Conservation (phyloP, 202 grass and related monocot genomes). For the Carex arenaria region DNA sequence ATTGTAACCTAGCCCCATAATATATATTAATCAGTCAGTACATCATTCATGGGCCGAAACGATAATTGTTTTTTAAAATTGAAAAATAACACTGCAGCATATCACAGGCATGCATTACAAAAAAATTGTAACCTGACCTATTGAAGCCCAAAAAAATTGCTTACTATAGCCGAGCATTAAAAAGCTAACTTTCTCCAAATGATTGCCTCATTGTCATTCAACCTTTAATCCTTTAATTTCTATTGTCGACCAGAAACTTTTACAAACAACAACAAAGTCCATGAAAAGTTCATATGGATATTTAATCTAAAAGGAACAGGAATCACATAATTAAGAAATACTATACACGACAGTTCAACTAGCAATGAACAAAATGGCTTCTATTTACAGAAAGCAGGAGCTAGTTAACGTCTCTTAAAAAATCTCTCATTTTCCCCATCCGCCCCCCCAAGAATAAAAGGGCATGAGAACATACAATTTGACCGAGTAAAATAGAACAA, state of each 20-base stretch:
- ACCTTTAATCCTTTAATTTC: background rate
- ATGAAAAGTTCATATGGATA: background rate
- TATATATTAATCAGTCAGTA: too few species aligned
- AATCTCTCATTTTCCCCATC: background rate
- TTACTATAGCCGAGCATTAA: background rate
- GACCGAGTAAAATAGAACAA: background rate
- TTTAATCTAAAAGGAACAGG: slow-evolving; percentile 1
- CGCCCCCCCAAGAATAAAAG: background rate
- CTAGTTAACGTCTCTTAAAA: background rate
- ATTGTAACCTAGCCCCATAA: too few species aligned
- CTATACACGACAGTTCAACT: background rate
- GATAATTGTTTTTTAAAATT: background rate
- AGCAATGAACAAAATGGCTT: background rate
- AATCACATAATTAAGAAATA: background rate
- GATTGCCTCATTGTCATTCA: background rate
- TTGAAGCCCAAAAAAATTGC: background rate
- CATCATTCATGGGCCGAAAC: background rate
- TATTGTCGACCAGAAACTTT: background rate
- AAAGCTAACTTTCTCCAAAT: background rate
- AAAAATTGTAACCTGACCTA: background rate
- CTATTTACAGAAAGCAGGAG: background rate
- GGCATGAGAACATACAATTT: background rate
- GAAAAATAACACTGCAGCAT: background rate
- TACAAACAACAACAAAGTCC: background rate
- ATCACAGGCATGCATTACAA: background rate